Conservation (phyloP, 2,329 filamentous ascomycete species). For the Fusarium oxysporum region DNA sequence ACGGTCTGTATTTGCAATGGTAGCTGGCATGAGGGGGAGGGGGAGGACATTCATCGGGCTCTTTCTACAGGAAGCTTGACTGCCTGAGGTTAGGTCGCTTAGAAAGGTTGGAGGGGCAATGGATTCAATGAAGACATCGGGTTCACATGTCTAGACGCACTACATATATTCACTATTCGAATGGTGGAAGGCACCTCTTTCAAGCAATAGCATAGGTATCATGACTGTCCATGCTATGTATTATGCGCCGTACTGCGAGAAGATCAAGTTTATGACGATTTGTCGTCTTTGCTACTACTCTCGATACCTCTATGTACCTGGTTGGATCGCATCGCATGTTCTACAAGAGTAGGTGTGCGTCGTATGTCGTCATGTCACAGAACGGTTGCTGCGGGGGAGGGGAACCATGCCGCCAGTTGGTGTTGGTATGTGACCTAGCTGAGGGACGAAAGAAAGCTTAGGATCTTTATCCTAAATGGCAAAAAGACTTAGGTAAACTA, state of each 20-base stretch:
- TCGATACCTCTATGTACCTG: not conserved
- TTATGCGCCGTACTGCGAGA: not conserved
- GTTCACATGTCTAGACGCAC: not conserved
- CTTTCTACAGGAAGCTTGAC: not conserved
- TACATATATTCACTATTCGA: not conserved
- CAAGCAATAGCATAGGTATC: not conserved
- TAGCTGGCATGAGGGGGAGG: conserved; percentile 11
- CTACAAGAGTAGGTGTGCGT: conserved; percentile 22
- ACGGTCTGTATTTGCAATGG: conserved; percentile 20
- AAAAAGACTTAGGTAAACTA: not conserved
- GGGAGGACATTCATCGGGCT: not conserved
- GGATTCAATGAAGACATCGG: not conserved
- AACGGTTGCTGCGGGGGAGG: conserved; percentile 32
- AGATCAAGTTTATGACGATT: not conserved
- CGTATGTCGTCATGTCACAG: conserved; percentile 45
- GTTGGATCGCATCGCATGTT: conserved; percentile 2
- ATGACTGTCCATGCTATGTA: not conserved
- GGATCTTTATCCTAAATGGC: not conserved
- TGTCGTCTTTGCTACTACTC: not conserved
- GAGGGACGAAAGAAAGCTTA: not conserved
- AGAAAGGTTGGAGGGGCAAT: conserved; percentile 16
- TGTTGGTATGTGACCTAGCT: conserved; percentile 23
- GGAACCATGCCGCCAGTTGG: conserved; percentile 29
- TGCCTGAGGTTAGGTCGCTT: not conserved
- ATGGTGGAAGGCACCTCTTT: conserved; percentile 2